A percentile compares a stretch with the other conserved stretches of the same genome.
Evolutionary conservation across 176 grass and related monocot genomes (phyloP).

Genomic region (Sorghum bicolor): DNA sequence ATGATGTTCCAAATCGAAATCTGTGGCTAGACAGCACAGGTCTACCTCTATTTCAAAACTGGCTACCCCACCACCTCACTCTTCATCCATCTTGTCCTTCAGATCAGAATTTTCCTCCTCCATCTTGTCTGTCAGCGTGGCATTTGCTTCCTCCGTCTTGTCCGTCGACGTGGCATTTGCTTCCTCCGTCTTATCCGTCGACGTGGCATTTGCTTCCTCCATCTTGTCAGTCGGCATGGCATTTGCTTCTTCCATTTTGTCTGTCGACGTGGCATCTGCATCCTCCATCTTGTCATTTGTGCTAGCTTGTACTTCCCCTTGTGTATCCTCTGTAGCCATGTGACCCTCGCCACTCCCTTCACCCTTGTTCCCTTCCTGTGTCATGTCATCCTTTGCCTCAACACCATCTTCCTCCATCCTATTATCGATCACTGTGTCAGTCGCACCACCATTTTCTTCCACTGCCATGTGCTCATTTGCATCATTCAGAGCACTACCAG

Average conservation of each 20-base stretch:
- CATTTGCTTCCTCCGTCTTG: slow-evolving; percentile 18
- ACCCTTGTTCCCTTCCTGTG: slow-evolving; percentile 29
- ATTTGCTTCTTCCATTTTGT: too few relatives aligned
- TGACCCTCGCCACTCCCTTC: slow-evolving; percentile 11
- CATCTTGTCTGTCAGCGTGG: not conserved
- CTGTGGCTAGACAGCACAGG: not conserved
- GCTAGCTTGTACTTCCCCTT: not conserved
- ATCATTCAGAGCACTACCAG: slow-evolving; percentile 30
- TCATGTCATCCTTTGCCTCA: slow-evolving; percentile 17
- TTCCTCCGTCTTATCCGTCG: not conserved
- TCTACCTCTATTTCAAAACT: not conserved
- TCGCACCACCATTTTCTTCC: slow-evolving; percentile 27
- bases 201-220: not conserved
- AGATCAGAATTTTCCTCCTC: slow-evolving; percentile 6
- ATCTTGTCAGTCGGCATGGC: too few relatives aligned
- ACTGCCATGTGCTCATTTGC: slow-evolving; percentile 23
- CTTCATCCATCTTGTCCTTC: slow-evolving; percentile 30
- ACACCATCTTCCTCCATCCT: slow-evolving; percentile 30
- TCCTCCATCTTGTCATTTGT: not conserved
- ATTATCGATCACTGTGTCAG: slow-evolving; percentile 7
- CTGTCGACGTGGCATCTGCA: not conserved
- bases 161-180: not conserved
- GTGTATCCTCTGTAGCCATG: not conserved
- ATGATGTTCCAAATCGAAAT: slow-evolving; percentile 30
- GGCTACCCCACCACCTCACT: slow-evolving; percentile 14